Evolutionary conservation across 257 asterid species (phyloP).

Genomic region (Solanum sitiens): DNA sequence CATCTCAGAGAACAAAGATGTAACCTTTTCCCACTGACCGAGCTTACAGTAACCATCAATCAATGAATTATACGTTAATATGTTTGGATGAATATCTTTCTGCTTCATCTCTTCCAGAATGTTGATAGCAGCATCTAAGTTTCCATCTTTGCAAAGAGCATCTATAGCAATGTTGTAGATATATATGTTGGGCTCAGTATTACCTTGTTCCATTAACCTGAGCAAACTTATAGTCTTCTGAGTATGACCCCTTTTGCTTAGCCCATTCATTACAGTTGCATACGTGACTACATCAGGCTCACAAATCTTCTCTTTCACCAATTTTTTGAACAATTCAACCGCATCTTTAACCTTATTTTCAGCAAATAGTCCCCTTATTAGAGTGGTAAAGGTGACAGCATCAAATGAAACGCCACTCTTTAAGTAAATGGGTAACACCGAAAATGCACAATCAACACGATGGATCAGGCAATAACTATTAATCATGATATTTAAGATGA

Average conservation of each 20-base stretch:
- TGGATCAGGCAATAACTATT: not conserved
- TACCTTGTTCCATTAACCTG: not conserved
- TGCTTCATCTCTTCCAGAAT: slow-evolving; percentile 7
- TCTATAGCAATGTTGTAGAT: not conserved
- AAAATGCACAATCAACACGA: slow-evolving; percentile 2
- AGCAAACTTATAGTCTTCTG: not conserved
- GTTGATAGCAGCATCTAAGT: slow-evolving; percentile 3
- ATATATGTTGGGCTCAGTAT: not conserved
- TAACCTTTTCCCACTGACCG: not conserved
- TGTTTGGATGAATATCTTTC: not conserved
- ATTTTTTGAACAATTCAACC: slow-evolving; percentile 11
- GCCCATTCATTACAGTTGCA: slow-evolving; percentile 8
- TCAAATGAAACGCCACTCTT: not conserved
- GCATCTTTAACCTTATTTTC: not conserved
- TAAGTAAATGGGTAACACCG: slow-evolving; percentile 3
- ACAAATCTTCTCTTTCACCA: slow-evolving; percentile 9
- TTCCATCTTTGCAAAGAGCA: slow-evolving; percentile 12
- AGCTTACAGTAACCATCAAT: slow-evolving; percentile 10
- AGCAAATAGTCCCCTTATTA: slow-evolving; percentile 11
- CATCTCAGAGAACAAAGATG: not conserved
- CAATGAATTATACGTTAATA: not conserved
- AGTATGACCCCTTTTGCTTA: slow-evolving; percentile 18
- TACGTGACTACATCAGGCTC: slow-evolving; percentile 7
- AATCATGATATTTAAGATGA: not conserved
- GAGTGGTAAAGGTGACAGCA: not conserved